Conservation (phyloP, 352 stramenopile species). For the Phytophthora crassamura region DNA sequence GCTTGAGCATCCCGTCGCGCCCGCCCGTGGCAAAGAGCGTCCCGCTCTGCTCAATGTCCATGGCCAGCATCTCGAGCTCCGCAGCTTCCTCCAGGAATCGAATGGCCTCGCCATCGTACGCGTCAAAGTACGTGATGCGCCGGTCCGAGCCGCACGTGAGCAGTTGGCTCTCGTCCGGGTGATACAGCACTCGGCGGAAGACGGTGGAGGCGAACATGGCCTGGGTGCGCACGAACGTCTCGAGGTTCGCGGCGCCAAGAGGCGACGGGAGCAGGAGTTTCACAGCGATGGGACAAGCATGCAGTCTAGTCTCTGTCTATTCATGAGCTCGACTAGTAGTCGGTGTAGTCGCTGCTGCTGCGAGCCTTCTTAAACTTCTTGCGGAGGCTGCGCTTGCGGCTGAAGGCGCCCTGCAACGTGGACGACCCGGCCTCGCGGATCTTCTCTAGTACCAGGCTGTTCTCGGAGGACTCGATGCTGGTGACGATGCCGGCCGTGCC, state of each 20-base stretch:
- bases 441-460: constrained; percentile 68
- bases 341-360: constrained; percentile 4
- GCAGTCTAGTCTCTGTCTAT: constrained; percentile 12
- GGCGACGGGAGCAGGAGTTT: too few relatives aligned
- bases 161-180: constrained; percentile 97
- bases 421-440: constrained; percentile 61
- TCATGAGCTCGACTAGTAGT: constrained; percentile 24
- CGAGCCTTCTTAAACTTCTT: constrained; percentile 80
- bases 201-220: constrained; percentile 97
- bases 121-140: constrained; percentile 97
- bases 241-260: too few relatives aligned
- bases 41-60: constrained; percentile 93
- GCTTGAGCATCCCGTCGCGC: constrained; percentile 92
- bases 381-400: constrained; percentile 79
- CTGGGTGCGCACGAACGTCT: constrained; percentile 92
- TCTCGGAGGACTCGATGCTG: constrained; percentile 71
- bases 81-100: constrained; percentile 94
- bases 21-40: constrained; percentile 92
- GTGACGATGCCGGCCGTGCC: constrained; percentile 63
- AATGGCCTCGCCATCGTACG: constrained; percentile 94
- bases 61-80: constrained; percentile 90
- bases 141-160: constrained; percentile 95
- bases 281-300: too few relatives aligned
- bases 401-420: constrained; percentile 75
- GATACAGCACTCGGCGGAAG: constrained; percentile 94